Conservation (phyloP, 1,139 yeast species). For the Sugiyamaella novakii region DNA sequence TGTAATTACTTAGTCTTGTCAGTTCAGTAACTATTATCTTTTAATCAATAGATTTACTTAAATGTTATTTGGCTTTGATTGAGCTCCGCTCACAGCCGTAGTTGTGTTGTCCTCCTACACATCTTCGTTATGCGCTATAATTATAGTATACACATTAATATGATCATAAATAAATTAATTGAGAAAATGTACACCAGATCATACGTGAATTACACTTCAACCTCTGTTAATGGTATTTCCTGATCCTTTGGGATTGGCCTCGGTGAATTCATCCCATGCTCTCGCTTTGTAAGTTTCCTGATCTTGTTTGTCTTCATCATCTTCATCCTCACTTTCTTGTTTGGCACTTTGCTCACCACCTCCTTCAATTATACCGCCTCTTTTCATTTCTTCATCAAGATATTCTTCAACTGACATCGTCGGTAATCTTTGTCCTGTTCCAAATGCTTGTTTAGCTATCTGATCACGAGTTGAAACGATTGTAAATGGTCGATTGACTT, state of each 20-base stretch:
- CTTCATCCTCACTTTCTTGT: slow-evolving; percentile 50
- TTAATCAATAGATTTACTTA: too few species aligned
- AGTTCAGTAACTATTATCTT: too few species aligned
- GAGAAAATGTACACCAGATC: too few species aligned
- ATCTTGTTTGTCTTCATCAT: slow-evolving; percentile 58
- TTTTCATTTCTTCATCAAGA: slow-evolving; percentile 77
- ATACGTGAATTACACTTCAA: too few species aligned
- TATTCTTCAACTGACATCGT: slow-evolving; percentile 95
- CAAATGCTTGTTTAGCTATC: slow-evolving; percentile 66
- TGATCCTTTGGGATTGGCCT: slow-evolving; percentile 69
- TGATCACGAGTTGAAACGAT: slow-evolving; percentile 62
- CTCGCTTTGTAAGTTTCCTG: slow-evolving; percentile 65
- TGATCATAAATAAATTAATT: too few species aligned
- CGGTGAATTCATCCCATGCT: slow-evolving; percentile 92
- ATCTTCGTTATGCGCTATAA: too few species aligned
- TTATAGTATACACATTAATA: too few species aligned
- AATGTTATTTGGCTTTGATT: too few species aligned
- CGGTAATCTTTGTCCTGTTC: slow-evolving; percentile 92
- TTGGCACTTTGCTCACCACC: slow-evolving; percentile 47
- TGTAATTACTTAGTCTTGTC: too few species aligned
- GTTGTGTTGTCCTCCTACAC: too few species aligned
- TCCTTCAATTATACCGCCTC: slow-evolving; percentile 72
- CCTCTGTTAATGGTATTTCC: slow-evolving; percentile 91
- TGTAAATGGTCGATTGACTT: slow-evolving; percentile 81
- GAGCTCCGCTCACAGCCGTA: too few species aligned